These are phyloP conservation scores for Carnegiea gigantea DNA, from an alignment of 179 eudicot species.

Conservation along the genomic window DNA sequence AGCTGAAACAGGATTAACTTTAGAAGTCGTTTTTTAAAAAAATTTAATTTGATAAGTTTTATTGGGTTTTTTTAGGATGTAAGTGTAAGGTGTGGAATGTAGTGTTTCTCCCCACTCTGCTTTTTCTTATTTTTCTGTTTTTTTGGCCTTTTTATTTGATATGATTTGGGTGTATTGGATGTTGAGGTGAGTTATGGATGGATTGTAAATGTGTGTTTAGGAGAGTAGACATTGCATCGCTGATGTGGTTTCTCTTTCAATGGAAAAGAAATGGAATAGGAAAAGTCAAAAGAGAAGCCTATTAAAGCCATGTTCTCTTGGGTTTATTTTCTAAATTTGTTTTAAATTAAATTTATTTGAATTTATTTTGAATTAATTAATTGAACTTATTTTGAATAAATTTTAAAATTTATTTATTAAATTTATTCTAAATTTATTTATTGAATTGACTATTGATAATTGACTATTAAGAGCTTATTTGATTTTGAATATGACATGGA, in stretches of 20 bases:
- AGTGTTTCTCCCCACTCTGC: not conserved
- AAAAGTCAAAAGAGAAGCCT: not conserved
- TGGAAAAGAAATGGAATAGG: not conserved
- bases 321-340: no score
- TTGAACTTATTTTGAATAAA: no score
- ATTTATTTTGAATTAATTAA: no score
- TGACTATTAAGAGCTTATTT: no score
- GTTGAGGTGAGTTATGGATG: not conserved
- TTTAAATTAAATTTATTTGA: no score
- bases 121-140: not conserved
- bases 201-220: constrained; percentile 10
- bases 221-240: not conserved
- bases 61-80: not conserved
- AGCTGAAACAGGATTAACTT: not conserved
- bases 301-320: not conserved
- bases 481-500: no score
- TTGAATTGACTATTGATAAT: no score
- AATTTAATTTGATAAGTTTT: not conserved
- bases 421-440: no score
- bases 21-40: not conserved
- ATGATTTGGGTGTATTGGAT: not conserved
- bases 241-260: not conserved
- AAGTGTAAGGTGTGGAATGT: constrained; percentile 7
- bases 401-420: no score
- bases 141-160: not conserved